phyloP scores from a whole-genome alignment of 2,329 filamentous ascomycete genomes.

The Ophiosphaerella narmari region DNA sequence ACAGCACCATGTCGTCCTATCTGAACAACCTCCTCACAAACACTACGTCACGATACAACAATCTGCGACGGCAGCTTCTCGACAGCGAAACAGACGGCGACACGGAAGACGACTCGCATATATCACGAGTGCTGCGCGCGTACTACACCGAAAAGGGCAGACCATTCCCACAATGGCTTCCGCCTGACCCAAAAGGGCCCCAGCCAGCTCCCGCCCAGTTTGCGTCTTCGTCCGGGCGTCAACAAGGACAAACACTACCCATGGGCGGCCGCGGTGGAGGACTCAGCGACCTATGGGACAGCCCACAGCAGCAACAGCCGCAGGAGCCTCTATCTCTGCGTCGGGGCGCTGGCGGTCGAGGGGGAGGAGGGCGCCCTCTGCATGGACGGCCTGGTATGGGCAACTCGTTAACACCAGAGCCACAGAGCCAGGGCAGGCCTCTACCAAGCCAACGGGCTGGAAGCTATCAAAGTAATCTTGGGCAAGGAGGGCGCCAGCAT shows the following conservation, averaged over 20 bases:
- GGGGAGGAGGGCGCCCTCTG: slow-evolving; percentile 33
- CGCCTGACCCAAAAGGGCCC: slow-evolving; percentile 81
- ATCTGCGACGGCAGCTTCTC: slow-evolving; percentile 67
- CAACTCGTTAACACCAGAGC: slow-evolving; percentile 41
- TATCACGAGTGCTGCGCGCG: slow-evolving; percentile 87
- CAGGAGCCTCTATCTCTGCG: slow-evolving; percentile 50
- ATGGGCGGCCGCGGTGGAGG: slow-evolving; percentile 50
- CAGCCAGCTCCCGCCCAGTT: slow-evolving; percentile 52
- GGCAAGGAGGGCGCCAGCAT: slow-evolving; percentile 42
- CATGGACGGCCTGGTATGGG: slow-evolving; percentile 32
- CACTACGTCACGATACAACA: slow-evolving; percentile 62
- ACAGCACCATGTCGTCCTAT: slow-evolving; percentile 65
- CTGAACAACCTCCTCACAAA: slow-evolving; percentile 71
- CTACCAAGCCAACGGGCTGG: slow-evolving; percentile 74
- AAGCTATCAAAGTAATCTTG: slow-evolving; percentile 68
- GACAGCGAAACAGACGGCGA: slow-evolving; percentile 62
- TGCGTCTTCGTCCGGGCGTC: slow-evolving; percentile 54
- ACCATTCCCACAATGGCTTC: slow-evolving; percentile 83
- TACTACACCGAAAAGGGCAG: slow-evolving; percentile 92
- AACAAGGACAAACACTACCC: slow-evolving; percentile 31
- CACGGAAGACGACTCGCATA: slow-evolving; percentile 85
- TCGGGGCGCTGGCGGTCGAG: slow-evolving; percentile 50
- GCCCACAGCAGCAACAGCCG: slow-evolving; percentile 44
- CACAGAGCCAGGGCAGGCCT: slow-evolving; percentile 57
- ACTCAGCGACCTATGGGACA: slow-evolving; percentile 65